Conservation (phyloP, 345 rosid genomes). For the Moricandia moricandioides region DNA sequence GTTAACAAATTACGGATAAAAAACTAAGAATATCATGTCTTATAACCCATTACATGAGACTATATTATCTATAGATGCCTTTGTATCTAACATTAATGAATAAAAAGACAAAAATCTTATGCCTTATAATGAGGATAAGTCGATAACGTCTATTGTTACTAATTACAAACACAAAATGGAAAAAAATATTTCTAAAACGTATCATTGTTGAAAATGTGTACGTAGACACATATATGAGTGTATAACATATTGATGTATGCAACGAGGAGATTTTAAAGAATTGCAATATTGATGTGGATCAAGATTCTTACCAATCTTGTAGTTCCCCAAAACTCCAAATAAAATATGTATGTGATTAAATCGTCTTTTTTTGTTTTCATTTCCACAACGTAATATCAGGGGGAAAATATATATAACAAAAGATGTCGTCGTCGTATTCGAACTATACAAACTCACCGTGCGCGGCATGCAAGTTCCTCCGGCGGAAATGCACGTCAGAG, state of each 20-base stretch:
- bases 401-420: not conserved
- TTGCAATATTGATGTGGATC: not conserved
- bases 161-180: not conserved
- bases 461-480: conserved; percentile 71
- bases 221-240: not conserved
- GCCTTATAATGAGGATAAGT: not conserved
- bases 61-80: not conserved
- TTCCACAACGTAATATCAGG: conserved; percentile 2
- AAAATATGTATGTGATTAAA: not conserved
- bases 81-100: not conserved
- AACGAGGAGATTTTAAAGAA: not conserved
- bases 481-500: conserved; percentile 57
- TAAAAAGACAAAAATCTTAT: not conserved
- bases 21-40: not conserved
- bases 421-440: conserved; percentile 32
- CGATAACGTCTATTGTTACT: not conserved
- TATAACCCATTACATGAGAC: not conserved
- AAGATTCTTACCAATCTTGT: conserved; percentile 3
- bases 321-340: not conserved
- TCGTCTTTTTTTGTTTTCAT: not conserved
- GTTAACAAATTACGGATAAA: not conserved
- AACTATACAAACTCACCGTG: conserved; percentile 68
- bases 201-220: not conserved
- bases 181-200: not conserved
- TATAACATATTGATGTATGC: not conserved